Evolutionary conservation across 371 early-diverging fungal species (phyloP), one percentile per base, ranked within the genome.

Genomic region (Choanephora cucurbitarum): DNA sequence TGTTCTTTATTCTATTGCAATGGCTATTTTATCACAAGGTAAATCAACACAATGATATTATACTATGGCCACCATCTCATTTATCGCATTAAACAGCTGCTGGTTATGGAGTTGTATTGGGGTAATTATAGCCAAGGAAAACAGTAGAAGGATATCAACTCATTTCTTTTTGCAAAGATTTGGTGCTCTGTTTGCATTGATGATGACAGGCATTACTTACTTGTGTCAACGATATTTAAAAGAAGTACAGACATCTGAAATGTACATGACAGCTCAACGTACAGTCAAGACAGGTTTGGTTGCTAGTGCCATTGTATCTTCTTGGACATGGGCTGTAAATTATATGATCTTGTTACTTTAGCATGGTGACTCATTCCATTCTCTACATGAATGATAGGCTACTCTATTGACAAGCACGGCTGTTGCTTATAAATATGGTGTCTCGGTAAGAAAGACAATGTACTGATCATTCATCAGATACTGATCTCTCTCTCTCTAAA

Each of bases 341-440:
- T 45, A 5, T 32, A n/a, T n/a, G n/a, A 6, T 32, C 10, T 32
- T 32, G 5, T 32, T 32, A 6, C 10, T 32, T 32, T 32, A 32
- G 10, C 10, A n/a, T n/a, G n/a, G n/a, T n/a, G n/a, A n/a, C n/a
- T n/a, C n/a, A n/a, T n/a, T n/a, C n/a, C n/a, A n/a, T n/a, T n/a
- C n/a, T n/a, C n/a, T n/a, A 6, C 41, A 77, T 79, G 41, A 4
- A 41, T 41, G n/a, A 41, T 32, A 32, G 32, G 32, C 87, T 22
- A 88, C 88, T 0, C 53, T 87, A 23, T 52, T 88, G 21, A 85
- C 85, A 41, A 78, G 79, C 47, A 84, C 86, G 1, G 76, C 83
- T n/a, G 86, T 86, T 2, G 86, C 86, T 14, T 86, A 86, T 60
- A 73, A 80, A 54, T 84, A 85, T 45, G 87, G 86, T 57, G 79